phyloP scores from a whole-genome alignment of 805 yeast genomes.

The Nakazawaea anatomiae region DNA sequence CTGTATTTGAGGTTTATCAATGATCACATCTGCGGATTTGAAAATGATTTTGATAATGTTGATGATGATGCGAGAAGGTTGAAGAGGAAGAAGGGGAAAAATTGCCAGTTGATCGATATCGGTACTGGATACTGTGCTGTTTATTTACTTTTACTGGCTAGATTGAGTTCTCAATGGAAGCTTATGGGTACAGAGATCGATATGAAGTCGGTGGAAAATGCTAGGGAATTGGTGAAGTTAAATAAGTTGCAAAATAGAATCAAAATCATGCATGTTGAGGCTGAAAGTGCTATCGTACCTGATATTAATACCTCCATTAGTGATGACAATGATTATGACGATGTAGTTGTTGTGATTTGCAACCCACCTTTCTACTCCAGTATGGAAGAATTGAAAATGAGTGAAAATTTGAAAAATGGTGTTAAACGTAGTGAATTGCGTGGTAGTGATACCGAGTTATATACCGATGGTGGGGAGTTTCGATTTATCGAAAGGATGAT shows the following conservation, averaged over 20 bases:
- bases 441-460: constrained; percentile 32
- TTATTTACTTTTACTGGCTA: constrained; percentile 32
- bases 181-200: constrained; percentile 40
- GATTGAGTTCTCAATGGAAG: constrained; percentile 14
- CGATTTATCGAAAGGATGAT: constrained; percentile 31
- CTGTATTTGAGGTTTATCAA: constrained; percentile 21
- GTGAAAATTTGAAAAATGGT: constrained; percentile 16
- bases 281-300: not conserved
- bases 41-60: not conserved
- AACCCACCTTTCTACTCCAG: constrained; percentile 49
- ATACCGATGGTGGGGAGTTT: constrained; percentile 41
- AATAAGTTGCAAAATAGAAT: constrained; percentile 23
- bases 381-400: constrained; percentile 14
- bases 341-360: constrained; percentile 32
- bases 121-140: constrained; percentile 47
- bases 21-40: not conserved
- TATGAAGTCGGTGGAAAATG: constrained; percentile 22
- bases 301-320: not conserved
- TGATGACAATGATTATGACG: constrained; percentile 1
- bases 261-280: constrained; percentile 8
- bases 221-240: constrained; percentile 19
- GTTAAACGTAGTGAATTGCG: constrained; percentile 15
- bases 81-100: too few relatives aligned
- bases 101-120: constrained; percentile 27
- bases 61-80: not conserved